These are phyloP conservation scores for Mrakia gelida DNA, from an alignment of 768 basidiomycete species.

Conservation along the genomic window DNA sequence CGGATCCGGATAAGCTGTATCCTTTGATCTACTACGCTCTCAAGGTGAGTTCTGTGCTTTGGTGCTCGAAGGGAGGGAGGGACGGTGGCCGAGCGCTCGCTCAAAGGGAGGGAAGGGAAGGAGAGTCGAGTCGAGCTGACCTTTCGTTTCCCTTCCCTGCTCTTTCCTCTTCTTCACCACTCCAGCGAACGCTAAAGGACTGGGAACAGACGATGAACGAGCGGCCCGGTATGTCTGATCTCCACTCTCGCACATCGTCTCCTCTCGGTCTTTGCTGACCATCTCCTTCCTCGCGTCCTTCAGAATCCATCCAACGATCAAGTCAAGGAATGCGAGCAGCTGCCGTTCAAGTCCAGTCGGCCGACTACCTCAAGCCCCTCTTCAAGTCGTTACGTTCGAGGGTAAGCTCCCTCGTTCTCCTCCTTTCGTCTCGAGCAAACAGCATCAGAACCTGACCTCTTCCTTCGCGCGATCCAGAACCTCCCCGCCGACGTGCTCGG, in stretches of 20 bases:
- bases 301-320: constrained; percentile 79
- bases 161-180: neutral
- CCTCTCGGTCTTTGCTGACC: neutral
- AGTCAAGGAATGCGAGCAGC: constrained; percentile 91
- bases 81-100: neutral
- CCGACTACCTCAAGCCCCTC: constrained; percentile 92
- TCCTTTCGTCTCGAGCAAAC: neutral
- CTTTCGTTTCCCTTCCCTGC: neutral
- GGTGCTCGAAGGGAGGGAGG: neutral
- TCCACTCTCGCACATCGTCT: neutral
- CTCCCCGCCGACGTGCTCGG: constrained; percentile 79
- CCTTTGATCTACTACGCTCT: constrained; percentile 94
- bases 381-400: constrained; percentile 85
- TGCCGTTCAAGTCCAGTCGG: constrained; percentile 91
- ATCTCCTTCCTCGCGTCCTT: neutral
- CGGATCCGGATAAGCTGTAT: constrained; percentile 90
- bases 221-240: constrained; percentile 65
- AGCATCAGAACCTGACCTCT: neutral
- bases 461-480: constrained; percentile 47
- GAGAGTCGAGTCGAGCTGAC: neutral
- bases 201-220: constrained; percentile 96
- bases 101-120: neutral
- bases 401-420: constrained; percentile 51
- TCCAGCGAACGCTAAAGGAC: constrained; percentile 65
- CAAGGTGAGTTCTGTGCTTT: constrained; percentile 50